Evolutionary conservation across 73 alveolate genomes (phyloP).

Genomic region (Breviolum minutum): DNA sequence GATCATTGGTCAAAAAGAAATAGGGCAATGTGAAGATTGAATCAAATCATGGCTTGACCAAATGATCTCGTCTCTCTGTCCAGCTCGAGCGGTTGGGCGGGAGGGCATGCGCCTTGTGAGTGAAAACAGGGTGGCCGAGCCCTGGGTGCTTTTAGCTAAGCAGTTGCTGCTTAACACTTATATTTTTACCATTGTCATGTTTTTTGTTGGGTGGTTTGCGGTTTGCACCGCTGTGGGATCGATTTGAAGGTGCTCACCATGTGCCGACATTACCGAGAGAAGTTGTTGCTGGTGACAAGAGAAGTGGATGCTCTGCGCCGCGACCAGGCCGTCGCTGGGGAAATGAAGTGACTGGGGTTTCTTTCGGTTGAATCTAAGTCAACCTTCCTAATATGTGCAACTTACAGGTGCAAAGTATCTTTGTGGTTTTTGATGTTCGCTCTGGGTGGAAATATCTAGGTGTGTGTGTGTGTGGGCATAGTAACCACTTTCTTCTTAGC

Average conservation of each 20-base stretch:
- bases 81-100: too few species aligned
- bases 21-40: neutral
- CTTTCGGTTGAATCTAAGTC: neutral
- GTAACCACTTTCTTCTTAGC: too few species aligned
- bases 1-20: neutral
- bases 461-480: too few species aligned
- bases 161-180: too few species aligned
- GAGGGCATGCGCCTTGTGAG: too few species aligned
- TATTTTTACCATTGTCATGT: neutral
- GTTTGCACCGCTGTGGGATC: neutral
- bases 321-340: conserved; percentile 43
- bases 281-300: conserved; percentile 77
- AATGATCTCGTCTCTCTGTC: too few species aligned
- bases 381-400: too few species aligned
- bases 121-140: neutral
- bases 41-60: too few species aligned
- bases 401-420: too few species aligned
- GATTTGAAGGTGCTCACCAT: conserved; percentile 67
- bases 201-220: neutral
- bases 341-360: neutral
- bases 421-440: too few species aligned
- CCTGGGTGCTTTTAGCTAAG: neutral
- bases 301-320: conserved; percentile 92
- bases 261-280: conserved; percentile 94
- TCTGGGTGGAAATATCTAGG: too few species aligned